A percentile compares a stretch with the other conserved stretches of the same genome.
These are phyloP conservation scores for Chlorella vulgaris DNA, from an alignment of 139 green algal species.

Conservation along the genomic window DNA sequence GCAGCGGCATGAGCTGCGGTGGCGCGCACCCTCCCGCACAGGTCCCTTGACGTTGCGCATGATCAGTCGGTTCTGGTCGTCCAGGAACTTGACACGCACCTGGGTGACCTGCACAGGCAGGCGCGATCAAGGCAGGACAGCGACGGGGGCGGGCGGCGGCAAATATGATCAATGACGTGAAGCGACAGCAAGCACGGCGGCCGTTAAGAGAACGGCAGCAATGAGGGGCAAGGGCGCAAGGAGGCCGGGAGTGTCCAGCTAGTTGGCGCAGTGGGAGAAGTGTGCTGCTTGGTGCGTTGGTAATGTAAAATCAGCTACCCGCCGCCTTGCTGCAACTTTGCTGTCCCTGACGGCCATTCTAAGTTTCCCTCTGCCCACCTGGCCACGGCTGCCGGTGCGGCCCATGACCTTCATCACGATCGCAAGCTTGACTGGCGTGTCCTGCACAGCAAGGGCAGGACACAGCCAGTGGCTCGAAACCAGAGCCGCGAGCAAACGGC, in stretches of 20 bases:
- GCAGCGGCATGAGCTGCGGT: not conserved
- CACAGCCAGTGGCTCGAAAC: not conserved
- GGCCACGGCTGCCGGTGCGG: constrained; percentile 95
- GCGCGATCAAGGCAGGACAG: not conserved
- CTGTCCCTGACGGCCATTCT: not conserved
- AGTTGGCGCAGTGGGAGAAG: no score
- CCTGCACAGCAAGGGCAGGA: constrained; percentile 54
- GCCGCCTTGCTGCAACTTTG: no score
- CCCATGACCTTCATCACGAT: constrained; percentile 99
- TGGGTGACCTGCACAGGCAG: constrained; percentile 91
- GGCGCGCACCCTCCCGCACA: constrained; percentile 90
- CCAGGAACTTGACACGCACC: constrained; percentile 99
- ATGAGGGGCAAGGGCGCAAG: no score
- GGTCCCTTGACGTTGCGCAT: constrained; percentile 99
- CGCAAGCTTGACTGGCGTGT: constrained; percentile 93
- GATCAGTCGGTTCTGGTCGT: constrained; percentile 98
- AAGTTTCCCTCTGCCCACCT: constrained; percentile 63
- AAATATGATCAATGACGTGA: no score
- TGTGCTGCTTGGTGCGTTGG: no score
- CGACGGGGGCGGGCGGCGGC: not conserved
- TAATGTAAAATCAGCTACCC: no score
- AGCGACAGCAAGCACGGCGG: no score
- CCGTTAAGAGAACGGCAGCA: no score
- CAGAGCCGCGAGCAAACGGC: no score
- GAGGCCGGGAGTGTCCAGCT: no score